phyloP scores from a whole-genome alignment of 2,329 filamentous ascomycete species.

The Arthrobotrys entomopaga region DNA sequence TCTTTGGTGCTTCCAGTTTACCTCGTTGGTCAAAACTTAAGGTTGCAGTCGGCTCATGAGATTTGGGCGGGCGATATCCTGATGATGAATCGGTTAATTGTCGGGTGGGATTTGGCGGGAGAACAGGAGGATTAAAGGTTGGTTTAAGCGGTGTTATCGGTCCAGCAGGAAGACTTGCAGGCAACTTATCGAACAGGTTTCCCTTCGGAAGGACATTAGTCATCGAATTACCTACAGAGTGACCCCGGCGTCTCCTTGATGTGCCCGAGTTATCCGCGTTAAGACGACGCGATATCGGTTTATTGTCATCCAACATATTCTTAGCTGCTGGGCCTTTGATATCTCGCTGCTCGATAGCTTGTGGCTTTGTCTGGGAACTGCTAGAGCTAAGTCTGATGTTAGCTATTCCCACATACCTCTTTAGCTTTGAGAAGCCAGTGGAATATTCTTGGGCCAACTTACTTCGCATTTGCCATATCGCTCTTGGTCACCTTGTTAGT shows the following conservation, averaged over 20 bases:
- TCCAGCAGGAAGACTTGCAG: neutral
- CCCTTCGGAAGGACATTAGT: neutral
- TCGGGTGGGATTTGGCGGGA: neutral
- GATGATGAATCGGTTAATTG: slow-evolving; percentile 1
- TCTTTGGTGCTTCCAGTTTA: neutral
- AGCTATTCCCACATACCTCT: too few species aligned
- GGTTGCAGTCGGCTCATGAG: neutral
- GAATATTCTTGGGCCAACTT: neutral
- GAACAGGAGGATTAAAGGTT: neutral
- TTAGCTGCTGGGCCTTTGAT: slow-evolving; percentile 4
- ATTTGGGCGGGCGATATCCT: slow-evolving; percentile 1
- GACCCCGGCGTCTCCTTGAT: slow-evolving; percentile 6
- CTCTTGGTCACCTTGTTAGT: slow-evolving; percentile 20
- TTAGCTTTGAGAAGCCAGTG: neutral
- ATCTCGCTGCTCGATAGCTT: neutral
- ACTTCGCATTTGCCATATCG: slow-evolving; percentile 17
- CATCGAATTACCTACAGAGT: neutral
- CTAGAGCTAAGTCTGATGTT: neutral
- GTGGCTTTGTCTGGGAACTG: slow-evolving; percentile 13
- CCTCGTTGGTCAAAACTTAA: slow-evolving; percentile 8
- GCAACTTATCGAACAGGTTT: neutral
- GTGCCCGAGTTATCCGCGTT: neutral
- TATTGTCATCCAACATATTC: slow-evolving; percentile 1
- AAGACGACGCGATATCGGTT: neutral
- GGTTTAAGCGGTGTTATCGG: neutral